These are phyloP conservation scores for Cryptosporidium felis DNA, from an alignment of 169 alveolate genomes.

Conservation along the genomic window DNA sequence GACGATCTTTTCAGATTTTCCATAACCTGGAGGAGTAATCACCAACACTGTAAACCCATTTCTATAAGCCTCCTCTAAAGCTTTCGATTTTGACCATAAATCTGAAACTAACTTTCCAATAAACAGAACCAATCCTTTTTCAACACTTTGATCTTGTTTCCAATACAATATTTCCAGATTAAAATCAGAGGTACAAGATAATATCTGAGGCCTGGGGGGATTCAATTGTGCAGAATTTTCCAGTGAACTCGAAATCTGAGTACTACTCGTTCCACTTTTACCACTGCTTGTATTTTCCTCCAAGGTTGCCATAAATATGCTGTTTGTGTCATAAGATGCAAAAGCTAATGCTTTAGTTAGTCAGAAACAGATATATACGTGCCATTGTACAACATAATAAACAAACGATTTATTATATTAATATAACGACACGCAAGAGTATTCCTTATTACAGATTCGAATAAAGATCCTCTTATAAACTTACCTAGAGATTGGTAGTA, in stretches of 20 bases:
- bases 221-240: too few relatives aligned
- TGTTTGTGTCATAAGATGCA: conserved; percentile 4
- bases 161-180: conserved; percentile 34
- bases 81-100: conserved; percentile 46
- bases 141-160: conserved; percentile 17
- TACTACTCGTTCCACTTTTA: background rate
- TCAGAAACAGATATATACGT: too few relatives aligned
- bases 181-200: conserved; percentile 52
- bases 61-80: conserved; percentile 3
- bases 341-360: too few relatives aligned
- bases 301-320: background rate
- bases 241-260: background rate
- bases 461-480: background rate
- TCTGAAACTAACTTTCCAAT: conserved; percentile 43
- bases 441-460: background rate
- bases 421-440: too few relatives aligned
- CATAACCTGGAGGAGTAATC: conserved; percentile 50
- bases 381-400: too few relatives aligned
- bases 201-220: conserved; percentile 2
- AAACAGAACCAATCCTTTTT: conserved; percentile 60
- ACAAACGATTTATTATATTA: too few relatives aligned
- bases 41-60: conserved; percentile 38
- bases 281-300: background rate
- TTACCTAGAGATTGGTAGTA: conserved; percentile 46
- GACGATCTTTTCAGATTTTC: conserved; percentile 15